phyloP scores from a whole-genome alignment of 441 rosid species.

The Breynia disticha region DNA sequence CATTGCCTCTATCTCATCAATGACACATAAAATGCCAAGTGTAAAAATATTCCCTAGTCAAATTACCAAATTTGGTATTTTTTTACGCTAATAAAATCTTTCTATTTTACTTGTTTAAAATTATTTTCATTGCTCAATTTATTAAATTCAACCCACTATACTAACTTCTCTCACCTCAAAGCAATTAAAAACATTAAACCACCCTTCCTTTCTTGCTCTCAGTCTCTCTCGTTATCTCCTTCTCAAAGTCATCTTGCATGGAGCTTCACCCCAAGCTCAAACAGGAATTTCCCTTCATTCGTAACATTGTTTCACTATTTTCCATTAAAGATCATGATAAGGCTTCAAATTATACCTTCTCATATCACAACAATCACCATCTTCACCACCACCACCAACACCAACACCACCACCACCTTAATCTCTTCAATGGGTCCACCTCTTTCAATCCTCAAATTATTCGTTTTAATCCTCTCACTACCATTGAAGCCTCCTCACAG shows the following conservation, averaged over 20 bases:
- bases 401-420: not conserved
- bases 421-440: constrained; percentile 4
- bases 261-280: constrained; percentile 27
- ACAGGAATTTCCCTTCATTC: constrained; percentile 34
- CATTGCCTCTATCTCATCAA: too few relatives aligned
- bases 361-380: constrained; percentile 13
- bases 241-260: constrained; percentile 21
- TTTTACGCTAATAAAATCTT: too few relatives aligned
- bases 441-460: not conserved
- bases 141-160: too few relatives aligned
- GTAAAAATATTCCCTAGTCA: too few relatives aligned
- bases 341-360: constrained; percentile 6
- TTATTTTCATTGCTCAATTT: too few relatives aligned
- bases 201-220: constrained; percentile 19
- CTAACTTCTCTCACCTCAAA: too few relatives aligned
- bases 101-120: too few relatives aligned
- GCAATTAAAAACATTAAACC: constrained; percentile 15
- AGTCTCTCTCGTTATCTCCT: not conserved
- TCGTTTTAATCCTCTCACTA: constrained; percentile 2
- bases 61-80: too few relatives aligned
- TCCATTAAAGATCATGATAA: constrained; percentile 13
- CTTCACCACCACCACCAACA: constrained; percentile 5
- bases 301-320: constrained; percentile 21
- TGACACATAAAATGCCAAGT: too few relatives aligned
- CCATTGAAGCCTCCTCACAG: constrained; percentile 18